These are phyloP conservation scores for Thielaviopsis musarum DNA, from an alignment of 2,329 filamentous ascomycete genomes.

Conservation along the genomic window DNA sequence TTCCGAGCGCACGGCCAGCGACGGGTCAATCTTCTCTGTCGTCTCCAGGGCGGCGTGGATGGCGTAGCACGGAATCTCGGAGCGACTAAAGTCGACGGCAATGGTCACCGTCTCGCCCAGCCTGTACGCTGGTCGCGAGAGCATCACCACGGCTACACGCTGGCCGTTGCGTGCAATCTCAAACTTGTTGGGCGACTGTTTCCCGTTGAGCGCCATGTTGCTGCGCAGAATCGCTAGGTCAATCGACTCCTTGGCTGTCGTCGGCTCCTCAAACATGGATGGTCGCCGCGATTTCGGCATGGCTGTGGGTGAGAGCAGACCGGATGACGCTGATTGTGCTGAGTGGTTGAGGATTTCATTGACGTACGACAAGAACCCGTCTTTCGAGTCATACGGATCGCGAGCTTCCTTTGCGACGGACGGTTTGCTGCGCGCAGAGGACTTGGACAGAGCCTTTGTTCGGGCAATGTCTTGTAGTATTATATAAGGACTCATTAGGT, in stretches of 20 bases:
- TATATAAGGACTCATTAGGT: slow-evolving; percentile 87
- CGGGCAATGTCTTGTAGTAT: slow-evolving; percentile 69
- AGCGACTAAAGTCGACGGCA: slow-evolving; percentile 65
- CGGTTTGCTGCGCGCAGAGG: slow-evolving; percentile 16
- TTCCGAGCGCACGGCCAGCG: slow-evolving; percentile 67
- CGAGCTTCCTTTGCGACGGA: slow-evolving; percentile 17
- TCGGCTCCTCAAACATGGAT: slow-evolving; percentile 37
- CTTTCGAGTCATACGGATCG: slow-evolving; percentile 21
- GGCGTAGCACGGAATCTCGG: slow-evolving; percentile 69
- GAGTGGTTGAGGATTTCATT: slow-evolving; percentile 52
- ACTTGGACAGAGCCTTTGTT: slow-evolving; percentile 16
- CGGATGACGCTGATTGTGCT: slow-evolving; percentile 30
- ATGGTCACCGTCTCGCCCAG: slow-evolving; percentile 76
- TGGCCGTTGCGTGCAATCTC: slow-evolving; percentile 87
- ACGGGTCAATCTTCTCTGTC: slow-evolving; percentile 62
- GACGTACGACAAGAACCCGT: slow-evolving; percentile 60
- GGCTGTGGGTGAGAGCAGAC: slow-evolving; percentile 58
- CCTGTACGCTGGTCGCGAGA: slow-evolving; percentile 75
- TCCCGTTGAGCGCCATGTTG: slow-evolving; percentile 48
- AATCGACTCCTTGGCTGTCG: slow-evolving; percentile 67
- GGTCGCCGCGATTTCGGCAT: slow-evolving; percentile 35
- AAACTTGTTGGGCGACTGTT: slow-evolving; percentile 78
- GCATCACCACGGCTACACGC: slow-evolving; percentile 76
- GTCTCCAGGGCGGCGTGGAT: slow-evolving; percentile 75
- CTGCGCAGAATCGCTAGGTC: slow-evolving; percentile 80